A percentile compares a stretch with the other conserved stretches of the same genome.
Conservation (phyloP, 2,329 filamentous ascomycete genomes). For the Fusarium vanettenii region DNA sequence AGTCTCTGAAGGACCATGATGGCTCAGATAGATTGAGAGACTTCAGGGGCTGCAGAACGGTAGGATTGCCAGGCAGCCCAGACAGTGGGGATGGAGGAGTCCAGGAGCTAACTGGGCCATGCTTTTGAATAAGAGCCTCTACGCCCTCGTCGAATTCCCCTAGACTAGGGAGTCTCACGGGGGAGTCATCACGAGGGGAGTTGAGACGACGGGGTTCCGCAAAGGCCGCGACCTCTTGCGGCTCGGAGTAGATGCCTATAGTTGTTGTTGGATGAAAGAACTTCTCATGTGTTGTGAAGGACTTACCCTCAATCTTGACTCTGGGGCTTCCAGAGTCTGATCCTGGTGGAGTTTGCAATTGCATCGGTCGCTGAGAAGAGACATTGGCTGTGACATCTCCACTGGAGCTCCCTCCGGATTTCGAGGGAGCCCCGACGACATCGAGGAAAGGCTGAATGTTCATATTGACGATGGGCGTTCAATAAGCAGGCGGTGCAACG, state of each 20-base stretch:
- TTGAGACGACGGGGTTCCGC: conserved; percentile 33
- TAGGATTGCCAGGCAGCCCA: conserved; percentile 35
- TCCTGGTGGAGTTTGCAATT: conserved; percentile 40
- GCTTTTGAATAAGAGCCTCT: conserved; percentile 48
- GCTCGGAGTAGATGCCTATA: conserved; percentile 36
- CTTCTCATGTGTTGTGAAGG: not conserved
- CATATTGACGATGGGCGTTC: conserved; percentile 26
- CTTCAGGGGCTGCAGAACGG: conserved; percentile 38
- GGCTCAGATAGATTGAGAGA: conserved; percentile 16
- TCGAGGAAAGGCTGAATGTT: conserved; percentile 38
- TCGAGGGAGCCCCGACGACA: conserved; percentile 17
- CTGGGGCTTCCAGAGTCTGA: conserved; percentile 51
- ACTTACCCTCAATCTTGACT: conserved; percentile 48
- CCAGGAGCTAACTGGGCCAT: conserved; percentile 45
- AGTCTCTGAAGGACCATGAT: conserved; percentile 30
- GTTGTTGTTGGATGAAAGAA: conserved; percentile 6
- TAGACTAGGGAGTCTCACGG: conserved; percentile 49
- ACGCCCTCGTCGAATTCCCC: conserved; percentile 54
- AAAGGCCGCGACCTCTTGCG: conserved; percentile 42
- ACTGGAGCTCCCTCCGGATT: not conserved
- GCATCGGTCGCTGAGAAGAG: conserved; percentile 15
- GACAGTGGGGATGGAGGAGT: conserved; percentile 46
- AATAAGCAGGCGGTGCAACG: conserved; percentile 17
- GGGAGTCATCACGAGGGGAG: conserved; percentile 28
- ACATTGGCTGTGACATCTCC: not conserved